Evolutionary conservation across 495 filamentous ascomycete species (phyloP).

Genomic region (Margaritispora aquatica): DNA sequence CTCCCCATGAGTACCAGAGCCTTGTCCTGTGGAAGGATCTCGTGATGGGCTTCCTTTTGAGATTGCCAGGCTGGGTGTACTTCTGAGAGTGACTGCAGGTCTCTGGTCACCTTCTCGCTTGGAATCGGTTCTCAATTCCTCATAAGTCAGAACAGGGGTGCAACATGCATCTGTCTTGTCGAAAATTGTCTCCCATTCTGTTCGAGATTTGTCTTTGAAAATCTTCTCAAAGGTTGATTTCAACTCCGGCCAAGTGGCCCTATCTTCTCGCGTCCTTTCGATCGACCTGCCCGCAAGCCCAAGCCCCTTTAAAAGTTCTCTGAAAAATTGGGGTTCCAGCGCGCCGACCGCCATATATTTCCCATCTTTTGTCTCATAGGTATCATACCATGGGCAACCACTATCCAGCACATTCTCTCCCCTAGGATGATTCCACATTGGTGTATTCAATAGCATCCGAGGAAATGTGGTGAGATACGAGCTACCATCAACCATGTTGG

Average conservation of each 20-base stretch:
- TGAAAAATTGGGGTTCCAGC: slow-evolving; percentile 81
- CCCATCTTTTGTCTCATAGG: slow-evolving; percentile 78
- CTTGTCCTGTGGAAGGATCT: slow-evolving; percentile 38
- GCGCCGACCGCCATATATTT: slow-evolving; percentile 87
- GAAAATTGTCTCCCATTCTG: slow-evolving; percentile 81
- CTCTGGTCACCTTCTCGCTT: slow-evolving; percentile 62
- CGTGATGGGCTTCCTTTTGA: slow-evolving; percentile 14
- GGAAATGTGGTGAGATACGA: slow-evolving; percentile 73
- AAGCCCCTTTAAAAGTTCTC: slow-evolving; percentile 56
- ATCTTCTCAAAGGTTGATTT: slow-evolving; percentile 48
- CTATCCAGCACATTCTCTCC: slow-evolving; percentile 78
- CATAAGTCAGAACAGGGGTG: slow-evolving; percentile 72
- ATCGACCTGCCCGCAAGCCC: slow-evolving; percentile 45
- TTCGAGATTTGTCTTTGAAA: slow-evolving; percentile 69
- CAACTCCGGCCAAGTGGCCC: slow-evolving; percentile 58
- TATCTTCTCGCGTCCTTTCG: slow-evolving; percentile 48
- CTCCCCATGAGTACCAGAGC: slow-evolving; percentile 42
- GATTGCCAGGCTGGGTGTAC: slow-evolving; percentile 50
- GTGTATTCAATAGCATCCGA: slow-evolving; percentile 52
- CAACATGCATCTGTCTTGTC: slow-evolving; percentile 89
- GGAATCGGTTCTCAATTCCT: slow-evolving; percentile 58
- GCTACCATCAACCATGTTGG: slow-evolving; percentile 92
- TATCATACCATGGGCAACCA: slow-evolving; percentile 82
- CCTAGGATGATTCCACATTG: slow-evolving; percentile 52
- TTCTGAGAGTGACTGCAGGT: slow-evolving; percentile 61